phyloP scores from a whole-genome alignment of 176 grass and related monocot species.

The Metroxylon sagu region DNA sequence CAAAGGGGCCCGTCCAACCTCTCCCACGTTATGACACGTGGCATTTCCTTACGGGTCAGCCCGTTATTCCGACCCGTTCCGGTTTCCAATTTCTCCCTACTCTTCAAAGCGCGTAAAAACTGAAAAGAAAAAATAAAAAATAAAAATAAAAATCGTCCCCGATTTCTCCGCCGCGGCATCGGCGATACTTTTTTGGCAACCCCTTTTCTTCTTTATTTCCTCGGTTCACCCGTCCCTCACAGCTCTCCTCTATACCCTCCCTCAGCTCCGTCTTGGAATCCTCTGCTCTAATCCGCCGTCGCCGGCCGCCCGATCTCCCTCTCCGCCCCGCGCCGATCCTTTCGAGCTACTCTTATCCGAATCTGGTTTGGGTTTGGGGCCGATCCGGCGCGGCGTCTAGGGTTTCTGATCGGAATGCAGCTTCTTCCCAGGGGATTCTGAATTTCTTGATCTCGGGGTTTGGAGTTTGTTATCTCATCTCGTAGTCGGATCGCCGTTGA shows the following conservation, averaged over 20 bases:
- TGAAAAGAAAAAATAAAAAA: conserved; percentile 5
- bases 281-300: neutral
- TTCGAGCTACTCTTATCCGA: neutral
- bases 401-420: conserved; percentile 77
- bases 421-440: conserved; percentile 33
- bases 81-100: too few species aligned
- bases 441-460: neutral
- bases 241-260: neutral
- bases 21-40: too few species aligned
- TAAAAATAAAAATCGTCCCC: neutral
- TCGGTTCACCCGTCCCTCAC: neutral
- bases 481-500: neutral
- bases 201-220: neutral
- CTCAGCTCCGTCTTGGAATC: neutral
- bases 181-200: neutral
- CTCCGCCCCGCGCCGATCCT: conserved; percentile 11
- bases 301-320: conserved; percentile 8
- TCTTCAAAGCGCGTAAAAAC: too few species aligned
- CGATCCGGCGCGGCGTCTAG: conserved; percentile 6
- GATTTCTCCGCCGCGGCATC: conserved; percentile 24
- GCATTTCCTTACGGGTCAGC: too few species aligned
- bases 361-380: neutral
- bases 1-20: too few species aligned
- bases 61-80: too few species aligned
- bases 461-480: too few species aligned